Percentiles rank a stretch among this genome's conserved stretches.
These are phyloP conservation scores for Yamadazyma dushanensis DNA, from an alignment of 1,139 yeast species.

Conservation along the genomic window DNA sequence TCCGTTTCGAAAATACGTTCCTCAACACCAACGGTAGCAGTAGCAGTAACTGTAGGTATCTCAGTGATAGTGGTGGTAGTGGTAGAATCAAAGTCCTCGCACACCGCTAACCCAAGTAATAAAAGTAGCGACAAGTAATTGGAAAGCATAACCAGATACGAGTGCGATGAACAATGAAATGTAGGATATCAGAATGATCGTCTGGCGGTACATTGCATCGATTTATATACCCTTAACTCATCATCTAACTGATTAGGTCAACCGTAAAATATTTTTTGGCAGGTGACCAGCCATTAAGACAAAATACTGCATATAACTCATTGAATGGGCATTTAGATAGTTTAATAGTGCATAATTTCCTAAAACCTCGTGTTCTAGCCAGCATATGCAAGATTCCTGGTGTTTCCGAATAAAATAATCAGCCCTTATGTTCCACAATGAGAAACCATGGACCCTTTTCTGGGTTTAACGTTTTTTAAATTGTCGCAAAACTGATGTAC, in stretches of 20 bases:
- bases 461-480: neutral
- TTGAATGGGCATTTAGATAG: neutral
- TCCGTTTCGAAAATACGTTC: conserved; percentile 35
- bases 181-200: neutral
- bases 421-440: neutral
- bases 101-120: conserved; percentile 16
- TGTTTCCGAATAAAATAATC: too few species aligned
- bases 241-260: neutral
- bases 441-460: neutral
- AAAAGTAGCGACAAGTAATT: conserved; percentile 21
- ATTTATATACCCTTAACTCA: neutral
- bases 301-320: conserved; percentile 1
- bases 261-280: conserved; percentile 5
- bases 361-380: neutral
- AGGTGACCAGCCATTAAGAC: conserved; percentile 11
- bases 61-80: conserved; percentile 25
- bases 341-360: neutral
- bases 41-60: conserved; percentile 32
- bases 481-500: neutral
- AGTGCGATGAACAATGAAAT: neutral
- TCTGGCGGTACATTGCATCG: neutral
- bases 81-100: conserved; percentile 18
- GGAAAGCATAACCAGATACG: conserved; percentile 13
- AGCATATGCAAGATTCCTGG: too few species aligned
- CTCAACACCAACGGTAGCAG: conserved; percentile 26